phyloP scores from a whole-genome alignment of 148 eudicot species.

The Dianthus caryophyllus region DNA sequence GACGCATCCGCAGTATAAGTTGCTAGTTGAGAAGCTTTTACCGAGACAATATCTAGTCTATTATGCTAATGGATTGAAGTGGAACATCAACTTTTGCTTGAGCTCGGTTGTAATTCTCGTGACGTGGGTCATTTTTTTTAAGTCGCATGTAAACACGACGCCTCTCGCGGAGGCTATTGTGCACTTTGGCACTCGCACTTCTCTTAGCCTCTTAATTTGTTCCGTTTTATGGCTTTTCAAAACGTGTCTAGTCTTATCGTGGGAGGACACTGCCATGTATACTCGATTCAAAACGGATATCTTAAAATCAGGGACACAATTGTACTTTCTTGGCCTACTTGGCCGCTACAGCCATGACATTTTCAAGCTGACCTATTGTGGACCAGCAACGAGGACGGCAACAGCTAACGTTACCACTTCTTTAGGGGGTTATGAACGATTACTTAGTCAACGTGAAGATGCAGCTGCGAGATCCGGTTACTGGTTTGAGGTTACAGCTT shows the following conservation, averaged over 20 bases:
- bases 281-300: conserved; percentile 8
- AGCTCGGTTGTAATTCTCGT: conserved; percentile 9
- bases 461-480: neutral
- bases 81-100: conserved; percentile 6
- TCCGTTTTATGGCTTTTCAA: conserved; percentile 17
- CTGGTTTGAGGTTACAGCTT: neutral
- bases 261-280: conserved; percentile 17
- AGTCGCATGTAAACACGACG: neutral
- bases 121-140: conserved; percentile 22
- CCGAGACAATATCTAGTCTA: conserved; percentile 1
- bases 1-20: neutral
- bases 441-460: no score
- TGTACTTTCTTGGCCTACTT: conserved; percentile 22
- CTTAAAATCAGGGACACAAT: conserved; percentile 12
- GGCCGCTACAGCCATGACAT: conserved; percentile 9
- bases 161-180: neutral
- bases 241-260: conserved; percentile 4
- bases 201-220: conserved; percentile 8
- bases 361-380: neutral
- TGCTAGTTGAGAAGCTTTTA: neutral
- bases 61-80: conserved; percentile 6
- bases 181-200: conserved; percentile 13
- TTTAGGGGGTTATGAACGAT: no score
- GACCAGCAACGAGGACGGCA: neutral
- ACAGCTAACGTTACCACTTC: no score